A percentile compares a stretch with the other conserved stretches of the same genome.
Conservation (phyloP, 352 stramenopile genomes). For the Globisporangium abappressorium region DNA sequence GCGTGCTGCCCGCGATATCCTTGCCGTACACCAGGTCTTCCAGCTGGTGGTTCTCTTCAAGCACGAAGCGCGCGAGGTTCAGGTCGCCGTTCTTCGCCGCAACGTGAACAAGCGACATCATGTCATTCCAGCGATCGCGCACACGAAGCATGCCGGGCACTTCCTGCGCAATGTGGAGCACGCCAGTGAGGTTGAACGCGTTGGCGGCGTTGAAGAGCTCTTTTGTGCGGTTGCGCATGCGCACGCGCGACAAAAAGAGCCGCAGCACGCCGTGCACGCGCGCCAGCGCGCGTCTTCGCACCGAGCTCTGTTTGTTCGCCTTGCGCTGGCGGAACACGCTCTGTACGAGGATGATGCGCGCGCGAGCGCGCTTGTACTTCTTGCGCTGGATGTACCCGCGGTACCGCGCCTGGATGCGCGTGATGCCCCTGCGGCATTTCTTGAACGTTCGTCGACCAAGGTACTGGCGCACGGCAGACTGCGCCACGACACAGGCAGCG, state of each 20-base stretch:
- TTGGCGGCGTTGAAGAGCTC: conserved; percentile 77
- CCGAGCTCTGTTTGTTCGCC: conserved; percentile 37
- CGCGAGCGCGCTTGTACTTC: conserved; percentile 44
- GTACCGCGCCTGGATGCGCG: conserved; percentile 66
- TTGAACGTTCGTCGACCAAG: conserved; percentile 65
- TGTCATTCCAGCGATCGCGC: conserved; percentile 67
- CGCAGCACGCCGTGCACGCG: conserved; percentile 68
- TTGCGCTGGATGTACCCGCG: conserved; percentile 61
- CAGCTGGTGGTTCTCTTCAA: conserved; percentile 77
- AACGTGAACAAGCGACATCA: conserved; percentile 89
- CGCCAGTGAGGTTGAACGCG: conserved; percentile 70
- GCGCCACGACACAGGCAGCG: conserved; percentile 52
- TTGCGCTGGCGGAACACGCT: conserved; percentile 68
- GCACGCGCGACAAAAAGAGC: conserved; percentile 78
- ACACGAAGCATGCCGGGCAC: conserved; percentile 78
- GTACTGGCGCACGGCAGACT: conserved; percentile 68
- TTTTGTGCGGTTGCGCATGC: conserved; percentile 78
- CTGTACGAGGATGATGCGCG: conserved; percentile 72
- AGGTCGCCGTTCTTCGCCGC: conserved; percentile 84
- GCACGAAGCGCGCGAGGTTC: conserved; percentile 78
- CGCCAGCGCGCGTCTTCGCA: conserved; percentile 65
- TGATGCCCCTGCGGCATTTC: conserved; percentile 52
- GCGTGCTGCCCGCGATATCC: conserved; percentile 73
- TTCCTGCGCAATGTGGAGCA: conserved; percentile 81
- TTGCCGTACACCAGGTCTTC: conserved; percentile 85